Base-by-base conservation (phyloP, 2,329 filamentous ascomycete genomes). In the Ceratocystis eucalypticola region DNA sequence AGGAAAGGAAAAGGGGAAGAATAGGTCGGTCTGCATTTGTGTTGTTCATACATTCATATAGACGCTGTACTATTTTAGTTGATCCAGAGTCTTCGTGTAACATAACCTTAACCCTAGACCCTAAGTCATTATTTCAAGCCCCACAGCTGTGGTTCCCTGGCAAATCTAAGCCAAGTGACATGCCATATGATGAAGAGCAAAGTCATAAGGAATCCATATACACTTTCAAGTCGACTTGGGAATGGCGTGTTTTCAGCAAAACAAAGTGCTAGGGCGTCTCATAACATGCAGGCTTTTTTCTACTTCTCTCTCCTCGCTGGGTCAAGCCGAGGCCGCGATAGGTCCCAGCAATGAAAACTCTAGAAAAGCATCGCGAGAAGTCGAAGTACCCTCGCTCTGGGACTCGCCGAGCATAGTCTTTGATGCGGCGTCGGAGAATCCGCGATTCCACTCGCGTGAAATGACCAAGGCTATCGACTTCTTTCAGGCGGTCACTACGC, bases 401-500 rank as follows among this genome's bases (percentile, higher is more conserved):
- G 48, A 65, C 25, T 64, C 66, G n/a, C 66, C 62, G 7, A 33
- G 46, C 10, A 64, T 67, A n/a, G 41, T 63, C 12, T 67, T 65
- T 41, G 61, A 63, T 17, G 22, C 41, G 30, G 53, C 10, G n/a
- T 53, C 62, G 3, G 64, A 65, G 8, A 41, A 37, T 41, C 64
- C 64, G 3, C 25, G 33, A 10, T 46, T 65, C 64, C 55, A 28
- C 8, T 46, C 64, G 8, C 64, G 64, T 28, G 64, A 22, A 30
- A 63, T 65, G 20, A 4, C 57, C 6, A 37, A 65, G 20, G 67
- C 67, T 10, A 53, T 61, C 6, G 25, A 41, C 10, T 68, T 68
- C 41, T 68, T 68, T 44, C 44, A 33, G n/a, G n/a, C 50, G 12
- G 28, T 25, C 7, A 46, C 7, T 8, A 53, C n/a, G 8, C 74